A percentile compares a stretch with the other conserved stretches of the same genome.
These are phyloP conservation scores for Calvatia gigantea DNA, from an alignment of 768 basidiomycete genomes.

Conservation along the genomic window DNA sequence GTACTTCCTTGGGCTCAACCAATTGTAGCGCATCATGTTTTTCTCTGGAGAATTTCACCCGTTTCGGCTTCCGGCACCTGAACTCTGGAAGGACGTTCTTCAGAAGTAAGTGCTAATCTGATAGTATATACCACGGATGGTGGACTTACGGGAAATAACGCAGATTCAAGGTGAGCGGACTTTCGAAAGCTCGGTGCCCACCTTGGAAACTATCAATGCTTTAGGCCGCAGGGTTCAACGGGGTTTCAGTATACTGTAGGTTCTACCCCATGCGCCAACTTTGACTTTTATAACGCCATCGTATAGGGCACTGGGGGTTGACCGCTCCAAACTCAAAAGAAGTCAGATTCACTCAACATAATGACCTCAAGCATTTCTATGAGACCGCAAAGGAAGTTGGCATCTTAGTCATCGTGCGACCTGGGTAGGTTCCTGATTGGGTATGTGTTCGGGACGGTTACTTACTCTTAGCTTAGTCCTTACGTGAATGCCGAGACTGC, in stretches of 20 bases:
- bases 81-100: constrained; percentile 64
- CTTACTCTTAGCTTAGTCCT: constrained; percentile 18
- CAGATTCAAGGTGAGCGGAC: too few relatives aligned
- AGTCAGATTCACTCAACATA: constrained; percentile 56
- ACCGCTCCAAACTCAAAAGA: constrained; percentile 57
- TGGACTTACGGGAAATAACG: too few relatives aligned
- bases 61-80: constrained; percentile 62
- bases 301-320: constrained; percentile 59
- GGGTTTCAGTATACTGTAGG: constrained; percentile 55
- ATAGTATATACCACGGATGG: too few relatives aligned
- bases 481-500: constrained; percentile 68
- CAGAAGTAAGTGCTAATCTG: constrained; percentile 37
- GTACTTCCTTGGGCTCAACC: neutral
- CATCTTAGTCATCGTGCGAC: constrained; percentile 62
- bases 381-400: constrained; percentile 61
- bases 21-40: constrained; percentile 40
- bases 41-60: constrained; percentile 71
- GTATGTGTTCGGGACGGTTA: neutral
- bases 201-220: neutral
- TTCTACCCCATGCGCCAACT: constrained; percentile 29
- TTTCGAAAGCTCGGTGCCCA: too few relatives aligned
- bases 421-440: constrained; percentile 39
- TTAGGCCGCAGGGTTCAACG: constrained; percentile 64
- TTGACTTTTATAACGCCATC: constrained; percentile 13
- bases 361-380: constrained; percentile 54